Percentiles rank a stretch among this genome's conserved stretches.
phyloP scores from a whole-genome alignment of 2,329 filamentous ascomycete genomes.

The Sordariomycetes sp. region DNA sequence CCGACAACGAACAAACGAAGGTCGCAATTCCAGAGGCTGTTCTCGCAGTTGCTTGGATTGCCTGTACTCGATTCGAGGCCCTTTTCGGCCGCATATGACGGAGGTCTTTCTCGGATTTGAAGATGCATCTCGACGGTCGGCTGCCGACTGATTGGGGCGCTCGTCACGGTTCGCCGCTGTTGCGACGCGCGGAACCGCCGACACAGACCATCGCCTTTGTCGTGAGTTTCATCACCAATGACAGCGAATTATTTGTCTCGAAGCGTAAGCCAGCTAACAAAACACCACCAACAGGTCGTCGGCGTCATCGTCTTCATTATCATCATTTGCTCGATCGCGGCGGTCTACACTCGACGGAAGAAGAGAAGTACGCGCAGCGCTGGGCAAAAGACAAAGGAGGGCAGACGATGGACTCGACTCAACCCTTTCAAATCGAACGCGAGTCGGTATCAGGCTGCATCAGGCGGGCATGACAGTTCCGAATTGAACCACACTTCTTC shows the following conservation, averaged over 20 bases:
- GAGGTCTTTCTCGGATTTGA: no score
- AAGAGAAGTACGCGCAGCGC: not conserved
- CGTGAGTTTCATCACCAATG: no score
- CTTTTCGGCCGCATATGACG: no score
- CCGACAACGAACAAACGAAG: no score
- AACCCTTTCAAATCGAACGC: conserved; percentile 1
- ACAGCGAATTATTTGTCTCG: no score
- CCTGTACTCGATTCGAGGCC: no score
- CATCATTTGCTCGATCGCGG: not conserved
- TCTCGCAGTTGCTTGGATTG: no score
- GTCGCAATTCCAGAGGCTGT: no score
- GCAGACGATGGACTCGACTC: not conserved
- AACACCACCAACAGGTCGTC: not conserved
- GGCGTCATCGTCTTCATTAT: not conserved
- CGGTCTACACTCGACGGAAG: not conserved
- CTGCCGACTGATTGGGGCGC: not conserved
- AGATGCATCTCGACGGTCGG: not conserved
- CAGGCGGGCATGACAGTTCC: conserved; percentile 3
- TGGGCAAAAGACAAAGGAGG: not conserved
- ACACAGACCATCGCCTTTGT: no score
- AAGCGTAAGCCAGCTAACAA: no score
- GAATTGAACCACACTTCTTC: conserved; percentile 1
- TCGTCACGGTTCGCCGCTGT: not conserved
- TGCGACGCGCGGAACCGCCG: no score
- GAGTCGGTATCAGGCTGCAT: conserved; percentile 2